These are phyloP conservation scores for Physocladia obscura DNA, from an alignment of 192 early-diverging fungal species.

Conservation along the genomic window DNA sequence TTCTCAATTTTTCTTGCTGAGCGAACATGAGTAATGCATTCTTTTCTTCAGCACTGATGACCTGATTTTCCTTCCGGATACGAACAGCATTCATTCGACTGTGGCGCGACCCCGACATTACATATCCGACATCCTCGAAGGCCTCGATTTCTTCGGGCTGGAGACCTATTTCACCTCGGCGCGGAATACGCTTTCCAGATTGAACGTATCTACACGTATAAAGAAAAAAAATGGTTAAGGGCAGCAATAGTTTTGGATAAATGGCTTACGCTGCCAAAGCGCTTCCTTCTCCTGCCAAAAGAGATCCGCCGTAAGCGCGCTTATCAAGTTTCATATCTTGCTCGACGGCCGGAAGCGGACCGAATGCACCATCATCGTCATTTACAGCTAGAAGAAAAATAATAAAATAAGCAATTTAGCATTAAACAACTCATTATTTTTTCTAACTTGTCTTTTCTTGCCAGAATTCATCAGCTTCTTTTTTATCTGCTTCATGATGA, in stretches of 20 bases:
- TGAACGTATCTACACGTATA: conserved; percentile 65
- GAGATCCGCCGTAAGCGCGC: conserved; percentile 74
- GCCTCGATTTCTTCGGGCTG: conserved; percentile 79
- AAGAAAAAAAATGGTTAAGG: conserved; percentile 41
- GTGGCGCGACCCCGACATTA: conserved; percentile 95
- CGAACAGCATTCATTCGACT: conserved; percentile 94
- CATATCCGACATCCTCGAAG: conserved; percentile 86
- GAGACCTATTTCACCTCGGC: conserved; percentile 95
- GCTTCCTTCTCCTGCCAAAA: conserved; percentile 86
- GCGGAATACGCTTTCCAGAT: conserved; percentile 91
- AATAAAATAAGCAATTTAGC: not conserved
- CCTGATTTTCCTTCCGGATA: conserved; percentile 94
- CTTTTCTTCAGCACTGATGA: conserved; percentile 94
- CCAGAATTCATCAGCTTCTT: conserved; percentile 34
- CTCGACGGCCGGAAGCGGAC: conserved; percentile 62
- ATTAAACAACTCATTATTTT: not conserved
- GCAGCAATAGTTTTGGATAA: not conserved
- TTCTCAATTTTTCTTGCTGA: conserved; percentile 85
- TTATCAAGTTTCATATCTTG: conserved; percentile 64
- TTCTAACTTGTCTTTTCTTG: conserved; percentile 36
- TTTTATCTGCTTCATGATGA: conserved; percentile 12
- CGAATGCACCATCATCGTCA: conserved; percentile 67
- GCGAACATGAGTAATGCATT: conserved; percentile 78
- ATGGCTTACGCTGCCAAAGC: conserved; percentile 68
- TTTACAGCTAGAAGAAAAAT: conserved; percentile 42